These are phyloP conservation scores for Spergularia bocconei DNA, from an alignment of 148 eudicot genomes.

Conservation along the genomic window DNA sequence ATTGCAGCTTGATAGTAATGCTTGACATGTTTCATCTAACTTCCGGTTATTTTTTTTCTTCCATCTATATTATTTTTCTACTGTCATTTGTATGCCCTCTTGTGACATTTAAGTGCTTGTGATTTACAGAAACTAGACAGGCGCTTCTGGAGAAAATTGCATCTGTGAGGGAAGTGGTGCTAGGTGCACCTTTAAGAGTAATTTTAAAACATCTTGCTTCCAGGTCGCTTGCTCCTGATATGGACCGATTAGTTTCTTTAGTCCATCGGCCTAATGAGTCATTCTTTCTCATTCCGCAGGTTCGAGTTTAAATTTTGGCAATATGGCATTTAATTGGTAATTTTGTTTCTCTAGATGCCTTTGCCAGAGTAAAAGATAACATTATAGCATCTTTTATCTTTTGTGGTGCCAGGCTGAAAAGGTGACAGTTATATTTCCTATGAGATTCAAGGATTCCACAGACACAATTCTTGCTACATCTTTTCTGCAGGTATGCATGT, in stretches of 20 bases:
- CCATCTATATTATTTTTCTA: not conserved
- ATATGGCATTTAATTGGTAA: not conserved
- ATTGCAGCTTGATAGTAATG: not conserved
- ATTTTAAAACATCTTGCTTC: constrained; percentile 71
- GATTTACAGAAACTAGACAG: constrained; percentile 51
- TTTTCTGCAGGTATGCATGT: constrained; percentile 75
- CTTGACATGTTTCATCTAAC: not conserved
- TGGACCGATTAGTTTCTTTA: constrained; percentile 57
- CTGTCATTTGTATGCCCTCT: constrained; percentile 4
- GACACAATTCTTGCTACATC: constrained; percentile 83
- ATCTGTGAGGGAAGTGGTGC: constrained; percentile 84
- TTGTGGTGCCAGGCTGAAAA: constrained; percentile 62
- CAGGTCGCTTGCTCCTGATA: constrained; percentile 57
- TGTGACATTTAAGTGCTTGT: constrained; percentile 24
- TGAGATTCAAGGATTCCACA: constrained; percentile 88
- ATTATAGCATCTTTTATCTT: not conserved
- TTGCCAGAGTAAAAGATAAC: not conserved
- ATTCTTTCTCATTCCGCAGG: constrained; percentile 84
- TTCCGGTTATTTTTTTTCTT: not conserved
- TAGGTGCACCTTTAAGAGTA: constrained; percentile 89
- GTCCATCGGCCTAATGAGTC: constrained; percentile 96
- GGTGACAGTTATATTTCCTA: constrained; percentile 82
- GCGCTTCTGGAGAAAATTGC: constrained; percentile 74
- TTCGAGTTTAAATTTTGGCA: constrained; percentile 20
- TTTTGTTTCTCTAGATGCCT: not conserved